Evolutionary conservation across 2,329 filamentous ascomycete genomes (phyloP), one percentile per base, ranked within the genome.

Genomic region (Verticillium albo-atrum): DNA sequence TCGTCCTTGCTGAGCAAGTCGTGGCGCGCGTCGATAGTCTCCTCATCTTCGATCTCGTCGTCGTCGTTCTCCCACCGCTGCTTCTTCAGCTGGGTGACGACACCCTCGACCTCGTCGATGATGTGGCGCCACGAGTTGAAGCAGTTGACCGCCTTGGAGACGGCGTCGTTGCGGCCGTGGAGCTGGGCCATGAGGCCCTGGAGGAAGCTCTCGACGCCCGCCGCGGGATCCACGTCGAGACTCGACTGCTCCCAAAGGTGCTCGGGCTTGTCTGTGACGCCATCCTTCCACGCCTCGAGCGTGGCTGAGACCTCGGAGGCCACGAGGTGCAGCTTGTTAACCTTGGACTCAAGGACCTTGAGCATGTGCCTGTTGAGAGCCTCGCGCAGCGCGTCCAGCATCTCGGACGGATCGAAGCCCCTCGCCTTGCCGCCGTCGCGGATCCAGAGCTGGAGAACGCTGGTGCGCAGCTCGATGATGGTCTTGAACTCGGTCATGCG

Each of bases 31-130:
- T 91, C 87, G 23, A 89, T 82, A 1, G 82, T 85, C 58, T 89
- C 81, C 62, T 93, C 89, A 61, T 92, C 89, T 61, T 92, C 89
- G 47, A 91, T 85, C 25, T 27, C 27, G 56, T 89, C 86, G 28
- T 87, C 80, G 61, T 91, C 89, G 58, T 91, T 88, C 63, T 93
- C 89, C 89, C 90, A 93, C 59, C 86, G 83, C 64, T 88, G 85
- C 54, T 83, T 82, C 61, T 80, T 84, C 66, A 95, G 82, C 60
- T 84, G 80, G 47, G 86, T 84, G 7, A 92, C 82, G 3, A 88
- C 79, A 20, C 79, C 77, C 51, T 81, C 82, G 15, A 90, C 83
- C 57, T 87, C 85, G 61, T 88, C 83, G n/a, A 96, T 84, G 5
- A 88, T 83, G n/a, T 80, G 78, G 53, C 86, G 83, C 92, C 93